Evolutionary conservation across 1,284 basidiomycete genomes (phyloP).

Genomic region (Meira miltonrushii): DNA sequence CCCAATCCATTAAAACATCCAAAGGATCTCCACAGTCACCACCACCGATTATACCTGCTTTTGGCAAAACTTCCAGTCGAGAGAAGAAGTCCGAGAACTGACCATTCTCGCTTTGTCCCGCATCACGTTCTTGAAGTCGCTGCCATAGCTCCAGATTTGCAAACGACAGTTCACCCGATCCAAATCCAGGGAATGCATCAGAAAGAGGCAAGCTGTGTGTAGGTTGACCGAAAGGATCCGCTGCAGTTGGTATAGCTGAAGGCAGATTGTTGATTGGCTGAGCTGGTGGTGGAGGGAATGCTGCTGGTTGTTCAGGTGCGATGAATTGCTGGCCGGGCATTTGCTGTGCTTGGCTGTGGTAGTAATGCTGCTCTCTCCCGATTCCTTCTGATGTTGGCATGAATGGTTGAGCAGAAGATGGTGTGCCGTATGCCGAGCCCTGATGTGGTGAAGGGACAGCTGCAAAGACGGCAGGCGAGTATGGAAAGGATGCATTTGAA

Average conservation of each 20-base stretch:
- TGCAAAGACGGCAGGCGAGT: background rate
- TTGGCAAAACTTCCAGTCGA: slow-evolving; percentile 39
- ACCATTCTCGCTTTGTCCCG: slow-evolving; percentile 13
- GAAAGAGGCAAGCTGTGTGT: background rate
- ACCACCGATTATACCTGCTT: slow-evolving; percentile 26
- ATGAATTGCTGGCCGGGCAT: background rate
- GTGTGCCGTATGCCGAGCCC: background rate
- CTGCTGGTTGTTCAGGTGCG: background rate
- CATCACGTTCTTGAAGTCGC: slow-evolving; percentile 22
- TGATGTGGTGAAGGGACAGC: background rate
- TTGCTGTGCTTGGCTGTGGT: background rate
- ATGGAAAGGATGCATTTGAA: background rate
- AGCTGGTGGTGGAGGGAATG: background rate
- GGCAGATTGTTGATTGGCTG: background rate
- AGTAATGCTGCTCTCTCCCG: background rate
- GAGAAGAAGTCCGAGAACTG: slow-evolving; percentile 30
- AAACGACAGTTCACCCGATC: slow-evolving; percentile 23
- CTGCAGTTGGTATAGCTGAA: background rate
- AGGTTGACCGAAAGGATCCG: background rate
- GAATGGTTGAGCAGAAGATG: background rate
- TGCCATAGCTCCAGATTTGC: slow-evolving; percentile 36
- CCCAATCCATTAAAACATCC: slow-evolving; percentile 3
- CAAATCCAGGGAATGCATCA: background rate
- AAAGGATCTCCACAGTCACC: slow-evolving; percentile 20
- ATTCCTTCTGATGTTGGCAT: no score